phyloP scores from a whole-genome alignment of 306 rosid genomes.

The Ormosia semicastrata region DNA sequence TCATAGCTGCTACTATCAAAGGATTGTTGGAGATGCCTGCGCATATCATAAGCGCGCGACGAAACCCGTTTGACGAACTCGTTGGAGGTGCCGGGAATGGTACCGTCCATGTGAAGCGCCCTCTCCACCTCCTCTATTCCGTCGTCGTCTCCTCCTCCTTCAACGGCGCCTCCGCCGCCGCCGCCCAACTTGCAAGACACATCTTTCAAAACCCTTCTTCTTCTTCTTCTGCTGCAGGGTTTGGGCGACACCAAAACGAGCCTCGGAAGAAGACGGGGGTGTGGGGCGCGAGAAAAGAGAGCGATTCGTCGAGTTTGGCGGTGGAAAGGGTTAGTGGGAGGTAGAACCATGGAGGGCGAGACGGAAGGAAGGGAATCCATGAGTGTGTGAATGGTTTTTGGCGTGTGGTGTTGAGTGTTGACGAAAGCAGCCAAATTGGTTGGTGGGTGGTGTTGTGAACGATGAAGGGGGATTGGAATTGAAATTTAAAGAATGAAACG shows the following conservation, averaged over 20 bases:
- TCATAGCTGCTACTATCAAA: constrained; percentile 90
- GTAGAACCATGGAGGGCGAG: constrained; percentile 64
- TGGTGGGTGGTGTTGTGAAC: too few relatives aligned
- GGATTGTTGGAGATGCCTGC: constrained; percentile 80
- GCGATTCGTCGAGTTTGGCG: constrained; percentile 33
- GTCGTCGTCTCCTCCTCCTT: constrained; percentile 23
- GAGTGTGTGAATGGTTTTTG: too few relatives aligned
- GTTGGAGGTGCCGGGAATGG: constrained; percentile 70
- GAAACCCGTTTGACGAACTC: constrained; percentile 87
- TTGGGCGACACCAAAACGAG: constrained; percentile 13
- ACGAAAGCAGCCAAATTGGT: too few relatives aligned
- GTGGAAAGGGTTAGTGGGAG: constrained; percentile 50
- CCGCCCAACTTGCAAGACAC: constrained; percentile 40
- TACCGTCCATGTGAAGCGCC: constrained; percentile 81
- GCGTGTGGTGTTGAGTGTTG: too few relatives aligned
- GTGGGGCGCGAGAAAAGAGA: constrained; percentile 22
- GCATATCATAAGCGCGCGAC: constrained; percentile 95
- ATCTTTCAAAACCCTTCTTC: constrained; percentile 1
- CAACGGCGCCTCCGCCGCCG: not conserved
- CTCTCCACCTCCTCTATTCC: constrained; percentile 57
- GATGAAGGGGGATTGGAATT: too few relatives aligned
- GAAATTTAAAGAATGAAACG: too few relatives aligned
- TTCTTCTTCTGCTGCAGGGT: not conserved
- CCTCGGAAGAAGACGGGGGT: constrained; percentile 19
- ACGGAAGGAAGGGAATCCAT: constrained; percentile 90